A percentile compares a stretch with the other conserved stretches of the same genome.
These are phyloP conservation scores for Eimeria acervulina DNA, from an alignment of 169 alveolate species.

Conservation along the genomic window DNA sequence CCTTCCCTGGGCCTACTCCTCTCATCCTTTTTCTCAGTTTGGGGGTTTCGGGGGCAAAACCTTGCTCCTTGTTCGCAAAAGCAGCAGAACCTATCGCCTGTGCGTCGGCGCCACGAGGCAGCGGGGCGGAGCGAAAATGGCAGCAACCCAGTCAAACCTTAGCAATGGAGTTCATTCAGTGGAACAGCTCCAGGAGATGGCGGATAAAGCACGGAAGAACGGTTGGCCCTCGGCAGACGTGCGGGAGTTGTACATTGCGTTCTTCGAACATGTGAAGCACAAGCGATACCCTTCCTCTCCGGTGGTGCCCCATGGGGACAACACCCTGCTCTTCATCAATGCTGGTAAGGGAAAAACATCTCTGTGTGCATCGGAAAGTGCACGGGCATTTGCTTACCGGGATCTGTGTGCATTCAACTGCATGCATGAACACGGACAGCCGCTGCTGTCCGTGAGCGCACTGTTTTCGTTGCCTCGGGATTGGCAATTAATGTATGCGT, in stretches of 20 bases:
- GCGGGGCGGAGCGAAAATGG: slow-evolving; percentile 11
- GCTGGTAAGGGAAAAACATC: slow-evolving; percentile 86
- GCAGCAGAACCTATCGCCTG: background rate
- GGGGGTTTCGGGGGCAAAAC: background rate
- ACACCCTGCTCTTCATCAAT: slow-evolving; percentile 95
- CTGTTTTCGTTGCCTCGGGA: background rate
- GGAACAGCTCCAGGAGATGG: slow-evolving; percentile 61
- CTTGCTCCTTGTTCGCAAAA: background rate
- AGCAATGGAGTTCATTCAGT: slow-evolving; percentile 20
- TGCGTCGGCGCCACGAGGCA: slow-evolving; percentile 2
- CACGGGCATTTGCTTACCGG: background rate
- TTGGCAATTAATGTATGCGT: background rate
- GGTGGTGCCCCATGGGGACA: slow-evolving; percentile 95
- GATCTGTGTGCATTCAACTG: background rate
- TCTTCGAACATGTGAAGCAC: slow-evolving; percentile 83
- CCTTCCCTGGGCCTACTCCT: background rate
- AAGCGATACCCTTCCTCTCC: slow-evolving; percentile 85
- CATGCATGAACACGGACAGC: background rate
- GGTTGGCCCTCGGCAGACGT: slow-evolving; percentile 83
- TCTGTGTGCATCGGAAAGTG: background rate
- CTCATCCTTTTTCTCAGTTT: background rate
- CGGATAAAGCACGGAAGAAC: slow-evolving; percentile 34
- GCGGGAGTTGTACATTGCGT: slow-evolving; percentile 83
- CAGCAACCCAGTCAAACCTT: background rate
- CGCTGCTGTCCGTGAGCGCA: background rate